A percentile compares a stretch with the other conserved stretches of the same genome.
These are phyloP conservation scores for Seiridium cupressi DNA, from an alignment of 2,329 filamentous ascomycete species.

Conservation along the genomic window DNA sequence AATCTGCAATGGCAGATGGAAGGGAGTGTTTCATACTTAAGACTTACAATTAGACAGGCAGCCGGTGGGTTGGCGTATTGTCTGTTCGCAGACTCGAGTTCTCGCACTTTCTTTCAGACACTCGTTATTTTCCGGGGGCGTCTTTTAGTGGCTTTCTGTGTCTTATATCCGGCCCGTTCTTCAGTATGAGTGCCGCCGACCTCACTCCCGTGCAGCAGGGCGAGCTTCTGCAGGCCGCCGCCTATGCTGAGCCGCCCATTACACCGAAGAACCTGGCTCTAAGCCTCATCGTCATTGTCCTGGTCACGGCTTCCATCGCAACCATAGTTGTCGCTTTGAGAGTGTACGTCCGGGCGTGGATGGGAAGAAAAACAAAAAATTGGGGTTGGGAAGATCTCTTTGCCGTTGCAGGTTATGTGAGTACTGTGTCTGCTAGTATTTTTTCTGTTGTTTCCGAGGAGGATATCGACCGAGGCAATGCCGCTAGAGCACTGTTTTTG, in stretches of 20 bases:
- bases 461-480: background rate
- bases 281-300: background rate
- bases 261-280: conserved; percentile 8
- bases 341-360: background rate
- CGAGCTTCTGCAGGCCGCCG: conserved; percentile 6
- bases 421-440: background rate
- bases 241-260: conserved; percentile 10
- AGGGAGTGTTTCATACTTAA: background rate
- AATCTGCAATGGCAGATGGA: background rate
- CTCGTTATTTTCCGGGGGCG: background rate
- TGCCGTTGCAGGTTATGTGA: background rate
- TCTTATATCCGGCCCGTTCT: background rate
- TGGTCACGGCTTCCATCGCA: background rate
- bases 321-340: background rate
- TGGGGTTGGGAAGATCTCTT: background rate
- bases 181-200: background rate
- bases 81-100: background rate
- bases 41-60: too few species aligned
- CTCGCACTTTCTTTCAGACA: background rate
- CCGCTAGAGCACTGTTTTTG: background rate
- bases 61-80: background rate
- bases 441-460: background rate
- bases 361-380: background rate
- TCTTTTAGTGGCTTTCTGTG: background rate
- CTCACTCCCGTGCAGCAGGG: background rate